Conservation (phyloP, 345 rosid species). For the Eutrema heterophyllum region DNA sequence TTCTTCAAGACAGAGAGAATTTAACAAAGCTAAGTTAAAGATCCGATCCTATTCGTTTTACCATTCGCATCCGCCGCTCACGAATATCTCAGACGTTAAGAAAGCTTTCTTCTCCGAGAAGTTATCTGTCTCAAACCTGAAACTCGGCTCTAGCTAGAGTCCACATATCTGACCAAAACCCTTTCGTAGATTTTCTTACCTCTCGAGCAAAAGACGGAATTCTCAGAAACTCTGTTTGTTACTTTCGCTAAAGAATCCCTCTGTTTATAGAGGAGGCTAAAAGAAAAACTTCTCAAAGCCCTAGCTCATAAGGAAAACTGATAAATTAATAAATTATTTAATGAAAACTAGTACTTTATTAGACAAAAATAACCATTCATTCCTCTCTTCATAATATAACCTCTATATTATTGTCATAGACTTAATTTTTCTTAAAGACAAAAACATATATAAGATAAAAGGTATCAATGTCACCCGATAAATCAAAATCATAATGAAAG, state of each 20-base stretch:
- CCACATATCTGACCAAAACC: neutral
- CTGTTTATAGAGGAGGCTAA: neutral
- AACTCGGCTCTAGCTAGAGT: neutral
- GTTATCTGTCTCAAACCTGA: neutral
- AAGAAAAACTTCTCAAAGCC: neutral
- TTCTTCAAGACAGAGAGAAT: neutral
- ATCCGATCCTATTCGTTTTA: neutral
- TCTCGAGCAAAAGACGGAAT: neutral
- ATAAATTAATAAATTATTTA: neutral
- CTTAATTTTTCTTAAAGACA: too few relatives aligned
- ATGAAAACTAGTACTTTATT: neutral
- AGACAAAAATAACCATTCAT: neutral
- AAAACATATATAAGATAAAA: too few relatives aligned
- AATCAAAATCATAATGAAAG: too few relatives aligned
- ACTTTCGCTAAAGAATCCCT: neutral
- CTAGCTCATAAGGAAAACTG: neutral
- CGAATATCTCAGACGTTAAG: neutral
- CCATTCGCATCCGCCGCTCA: constrained; percentile 3
- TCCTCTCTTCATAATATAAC: too few relatives aligned
- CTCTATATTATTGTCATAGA: too few relatives aligned
- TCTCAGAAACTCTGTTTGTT: neutral
- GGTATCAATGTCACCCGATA: too few relatives aligned
- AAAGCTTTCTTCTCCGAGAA: neutral
- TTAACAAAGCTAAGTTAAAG: neutral
- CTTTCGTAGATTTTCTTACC: neutral